A percentile compares a stretch with the other conserved stretches of the same genome.
Evolutionary conservation across 441 rosid species (phyloP).

Genomic region (Adansonia grandidieri): DNA sequence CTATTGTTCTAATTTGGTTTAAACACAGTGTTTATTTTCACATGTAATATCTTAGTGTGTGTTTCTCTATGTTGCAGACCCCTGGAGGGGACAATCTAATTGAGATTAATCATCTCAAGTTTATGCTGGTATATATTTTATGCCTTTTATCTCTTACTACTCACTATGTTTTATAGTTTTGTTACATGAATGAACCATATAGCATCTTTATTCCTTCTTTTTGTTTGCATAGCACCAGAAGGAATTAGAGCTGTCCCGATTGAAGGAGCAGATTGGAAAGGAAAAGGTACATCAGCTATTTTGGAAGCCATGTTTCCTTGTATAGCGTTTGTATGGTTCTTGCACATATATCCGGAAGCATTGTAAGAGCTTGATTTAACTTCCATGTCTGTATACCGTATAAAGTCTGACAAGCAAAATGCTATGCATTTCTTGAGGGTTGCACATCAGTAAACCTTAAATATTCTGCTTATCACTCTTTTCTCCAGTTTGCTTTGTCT

Average conservation of each 20-base stretch:
- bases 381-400: not conserved
- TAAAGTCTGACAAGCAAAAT: not conserved
- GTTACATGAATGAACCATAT: slow-evolving; percentile 19
- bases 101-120: slow-evolving; percentile 66
- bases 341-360: not conserved
- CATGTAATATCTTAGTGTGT: slow-evolving; percentile 29
- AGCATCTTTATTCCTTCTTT: slow-evolving; percentile 25
- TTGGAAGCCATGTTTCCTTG: not conserved
- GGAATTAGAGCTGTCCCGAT: slow-evolving; percentile 70
- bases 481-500: slow-evolving; percentile 60
- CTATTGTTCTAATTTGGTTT: not conserved
- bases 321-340: slow-evolving; percentile 15
- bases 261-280: slow-evolving; percentile 83
- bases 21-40: slow-evolving; percentile 27
- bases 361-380: slow-evolving; percentile 10
- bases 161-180: slow-evolving; percentile 22
- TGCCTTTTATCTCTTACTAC: slow-evolving; percentile 13
- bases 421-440: not conserved
- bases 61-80: slow-evolving; percentile 48
- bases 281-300: slow-evolving; percentile 60
- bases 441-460: not conserved
- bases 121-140: slow-evolving; percentile 63
- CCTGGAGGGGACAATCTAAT: slow-evolving; percentile 47
- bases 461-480: not conserved
- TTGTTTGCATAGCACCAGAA: slow-evolving; percentile 66